Evolutionary conservation across 495 filamentous ascomycete species (phyloP), one percentile per base, ranked within the genome.

Genomic region (Lentithecium fluviatile): DNA sequence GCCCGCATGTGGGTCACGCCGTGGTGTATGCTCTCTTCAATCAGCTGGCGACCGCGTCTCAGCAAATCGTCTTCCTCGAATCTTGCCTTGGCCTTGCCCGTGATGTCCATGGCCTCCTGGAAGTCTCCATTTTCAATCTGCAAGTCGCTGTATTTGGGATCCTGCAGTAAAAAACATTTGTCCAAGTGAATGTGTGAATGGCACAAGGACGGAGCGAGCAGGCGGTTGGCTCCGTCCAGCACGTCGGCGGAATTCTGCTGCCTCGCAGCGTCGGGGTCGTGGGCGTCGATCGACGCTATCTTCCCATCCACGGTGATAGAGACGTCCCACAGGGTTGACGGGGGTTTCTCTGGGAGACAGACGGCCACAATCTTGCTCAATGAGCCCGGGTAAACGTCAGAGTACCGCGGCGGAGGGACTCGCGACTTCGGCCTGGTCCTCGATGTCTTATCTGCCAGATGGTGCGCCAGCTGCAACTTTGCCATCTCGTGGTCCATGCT

Each of bases 181-280:
- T 90, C 88, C 42, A 90, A 77, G 67, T 91, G 88, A 48, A 90
- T 82, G 64, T 91, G 87, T 11, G 88, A 84, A 67, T 92, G 88
- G 45, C 85, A 88, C 23, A 90, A 77, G 13, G 80, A 74, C 24
- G 88, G 86, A 8, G 79, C 68, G 2, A 86, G 62, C 8, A 86
- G 54, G 52, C 70, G 60, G 45, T 56, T 57, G 26, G 60, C 15
- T 32, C 69, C 69, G 50, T 73, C 52, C 26, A 73, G 51, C 45
- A 74, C 51, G n/a, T 57, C 45, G 17, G 56, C 52, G 26, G 56
- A 42, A 73, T 69, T 42, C 58, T 65, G 8, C 75, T 69, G 7
- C 69, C 70, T 13, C 62, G 60, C 48, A 47, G 58, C 48, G 37
- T 24, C 52, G 60, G 63, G 24, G 71, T 72, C 54, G 66, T 76